Base-by-base conservation (phyloP, 2,329 filamentous ascomycete genomes). In the Thelonectria blattea region DNA sequence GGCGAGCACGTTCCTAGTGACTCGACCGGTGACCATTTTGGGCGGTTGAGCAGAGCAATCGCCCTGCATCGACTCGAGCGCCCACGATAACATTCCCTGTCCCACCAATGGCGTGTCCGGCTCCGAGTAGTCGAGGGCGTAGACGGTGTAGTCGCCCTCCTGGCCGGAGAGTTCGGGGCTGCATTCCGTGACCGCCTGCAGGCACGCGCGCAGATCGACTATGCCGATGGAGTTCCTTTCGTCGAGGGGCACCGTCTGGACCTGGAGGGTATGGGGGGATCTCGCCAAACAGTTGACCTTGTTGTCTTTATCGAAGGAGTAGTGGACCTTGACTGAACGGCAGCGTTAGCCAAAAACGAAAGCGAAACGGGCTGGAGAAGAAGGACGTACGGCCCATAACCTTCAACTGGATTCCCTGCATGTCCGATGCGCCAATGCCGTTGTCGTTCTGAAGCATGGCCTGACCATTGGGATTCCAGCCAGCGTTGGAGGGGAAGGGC, bases 41-140 rank as follows among this genome's bases (percentile, higher is more conserved):
- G 87, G 87, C 68, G 88, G 83, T 57, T 87, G 82, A 51, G 82
- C 24, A 82, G 79, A 17, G 80, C 67, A 63, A 24, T 76, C 70
- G 34, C 67, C 65, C 24, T 69, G 68, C 65, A 78, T 71, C 3
- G 76, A 73, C 72, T 73, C 86, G 47, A 98, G 82, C 20, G 89
- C 87, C 85, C 91, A 90, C 39, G 95, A 98, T 18, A 99, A 82
- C 88, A 98, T 92, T 54, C 96, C 95, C 76, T 99, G 94, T 20
- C 95, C 95, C 22, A 97, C 94, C 57, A 98, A 83, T 54, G 96
- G 95, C 17, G 89, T 92, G 72, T 97, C 93, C 65, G 91, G 91
- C 78, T 99, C 95, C 12, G 95, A 97, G 76, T 94, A 98, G 76
- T 99, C 95, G 79, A 92, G 92, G 30, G 94, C 93, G 77, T 99